phyloP scores from a whole-genome alignment of 345 rosid genomes.

The Eucalyptus sp. region DNA sequence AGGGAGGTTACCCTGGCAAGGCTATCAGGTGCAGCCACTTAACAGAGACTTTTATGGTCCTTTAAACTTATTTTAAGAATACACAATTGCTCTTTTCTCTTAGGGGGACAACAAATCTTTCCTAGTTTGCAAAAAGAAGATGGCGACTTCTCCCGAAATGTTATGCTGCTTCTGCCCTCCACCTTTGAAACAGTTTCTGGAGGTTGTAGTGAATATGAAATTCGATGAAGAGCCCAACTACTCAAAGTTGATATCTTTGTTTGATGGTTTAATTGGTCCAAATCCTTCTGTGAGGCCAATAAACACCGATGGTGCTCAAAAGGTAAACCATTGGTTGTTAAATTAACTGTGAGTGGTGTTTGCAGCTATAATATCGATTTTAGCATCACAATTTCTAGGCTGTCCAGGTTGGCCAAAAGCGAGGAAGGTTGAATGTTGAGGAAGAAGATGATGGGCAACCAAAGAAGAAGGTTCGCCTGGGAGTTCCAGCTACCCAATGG shows the following conservation, averaged over 20 bases:
- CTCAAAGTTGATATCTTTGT: conserved; percentile 76
- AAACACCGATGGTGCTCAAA: conserved; percentile 94
- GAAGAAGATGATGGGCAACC: conserved; percentile 89
- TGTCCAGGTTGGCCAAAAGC: conserved; percentile 89
- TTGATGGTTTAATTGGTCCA: conserved; percentile 63
- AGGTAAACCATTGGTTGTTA: conserved; percentile 18
- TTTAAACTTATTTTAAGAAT: not conserved
- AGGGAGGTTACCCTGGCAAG: conserved; percentile 99
- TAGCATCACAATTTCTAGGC: conserved; percentile 25
- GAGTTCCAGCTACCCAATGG: conserved; percentile 98
- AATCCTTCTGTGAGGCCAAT: conserved; percentile 80
- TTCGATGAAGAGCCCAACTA: conserved; percentile 96
- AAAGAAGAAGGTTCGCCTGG: conserved; percentile 82
- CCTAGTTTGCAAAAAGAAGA: conserved; percentile 96
- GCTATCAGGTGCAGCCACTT: conserved; percentile 60
- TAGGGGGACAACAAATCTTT: conserved; percentile 98
- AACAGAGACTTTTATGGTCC: not conserved
- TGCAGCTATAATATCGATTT: not conserved
- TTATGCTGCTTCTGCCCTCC: conserved; percentile 92
- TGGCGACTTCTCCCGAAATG: conserved; percentile 81
- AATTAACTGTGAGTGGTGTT: not conserved
- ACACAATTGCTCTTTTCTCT: not conserved
- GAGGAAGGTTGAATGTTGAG: conserved; percentile 71
- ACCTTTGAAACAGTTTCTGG: conserved; percentile 77
- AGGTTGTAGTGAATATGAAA: conserved; percentile 88